Evolutionary conservation across 345 rosid species (phyloP).

Genomic region (Euphorbia pulcherrima): DNA sequence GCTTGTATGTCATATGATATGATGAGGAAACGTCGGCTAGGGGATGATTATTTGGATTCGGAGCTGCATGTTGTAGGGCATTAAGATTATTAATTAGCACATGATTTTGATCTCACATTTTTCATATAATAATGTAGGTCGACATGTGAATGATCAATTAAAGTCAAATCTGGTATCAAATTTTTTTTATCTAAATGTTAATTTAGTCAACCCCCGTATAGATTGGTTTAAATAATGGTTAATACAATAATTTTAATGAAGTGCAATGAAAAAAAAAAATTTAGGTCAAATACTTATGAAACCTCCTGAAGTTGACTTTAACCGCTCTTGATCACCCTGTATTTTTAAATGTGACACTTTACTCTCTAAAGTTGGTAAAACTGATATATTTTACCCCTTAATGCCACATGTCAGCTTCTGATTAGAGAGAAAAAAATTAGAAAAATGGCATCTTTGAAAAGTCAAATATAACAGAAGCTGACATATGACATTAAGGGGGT

Average conservation of each 20-base stretch:
- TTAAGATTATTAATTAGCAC: background rate
- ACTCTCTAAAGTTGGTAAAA: too few relatives aligned
- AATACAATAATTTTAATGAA: background rate
- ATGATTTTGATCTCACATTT: conserved; percentile 2
- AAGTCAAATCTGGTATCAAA: conserved; percentile 6
- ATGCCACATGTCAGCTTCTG: too few relatives aligned
- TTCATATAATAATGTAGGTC: background rate
- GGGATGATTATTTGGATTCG: background rate
- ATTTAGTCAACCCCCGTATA: background rate
- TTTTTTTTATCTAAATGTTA: background rate
- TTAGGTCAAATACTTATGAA: too few relatives aligned
- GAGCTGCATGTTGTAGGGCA: background rate
- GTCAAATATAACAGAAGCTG: too few relatives aligned
- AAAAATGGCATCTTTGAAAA: too few relatives aligned
- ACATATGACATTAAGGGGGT: too few relatives aligned
- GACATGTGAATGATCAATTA: background rate
- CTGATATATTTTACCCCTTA: too few relatives aligned
- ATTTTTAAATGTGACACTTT: too few relatives aligned
- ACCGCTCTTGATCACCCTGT: too few relatives aligned
- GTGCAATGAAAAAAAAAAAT: too few relatives aligned
- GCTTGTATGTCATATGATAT: background rate
- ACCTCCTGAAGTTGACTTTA: too few relatives aligned
- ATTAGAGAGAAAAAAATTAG: too few relatives aligned
- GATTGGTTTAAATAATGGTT: background rate
- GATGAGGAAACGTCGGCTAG: conserved; percentile 1